A percentile compares a stretch with the other conserved stretches of the same genome.
Conservation (phyloP, 2,329 filamentous ascomycete genomes). For the Colletotrichum liriopes region DNA sequence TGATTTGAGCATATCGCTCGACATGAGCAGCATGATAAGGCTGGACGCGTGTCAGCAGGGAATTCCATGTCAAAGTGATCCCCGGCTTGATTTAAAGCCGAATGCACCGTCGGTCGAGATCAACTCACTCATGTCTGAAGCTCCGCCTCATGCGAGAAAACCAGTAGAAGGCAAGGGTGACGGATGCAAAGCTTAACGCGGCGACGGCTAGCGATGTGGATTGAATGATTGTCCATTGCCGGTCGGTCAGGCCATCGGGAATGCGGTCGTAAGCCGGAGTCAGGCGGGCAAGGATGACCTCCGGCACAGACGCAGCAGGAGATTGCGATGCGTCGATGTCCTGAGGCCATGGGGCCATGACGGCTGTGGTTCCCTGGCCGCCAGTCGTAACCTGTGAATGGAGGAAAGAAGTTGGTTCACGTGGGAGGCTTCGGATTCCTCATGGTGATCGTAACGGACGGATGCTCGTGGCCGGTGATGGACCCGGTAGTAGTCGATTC, state of each 20-base stretch:
- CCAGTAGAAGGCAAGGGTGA: conserved; percentile 76
- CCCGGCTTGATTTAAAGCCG: not conserved
- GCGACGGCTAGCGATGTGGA: conserved; percentile 57
- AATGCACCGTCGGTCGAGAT: not conserved
- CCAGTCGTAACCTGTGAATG: conserved; percentile 15
- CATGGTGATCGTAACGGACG: conserved; percentile 24
- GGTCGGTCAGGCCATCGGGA: conserved; percentile 33
- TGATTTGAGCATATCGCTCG: conserved; percentile 80
- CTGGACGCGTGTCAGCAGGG: conserved; percentile 56
- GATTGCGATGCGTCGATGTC: conserved; percentile 17
- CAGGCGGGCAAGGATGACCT: conserved; percentile 15
- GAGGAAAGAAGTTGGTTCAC: conserved; percentile 22
- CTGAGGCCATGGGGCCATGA: conserved; percentile 38
- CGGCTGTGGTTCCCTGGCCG: conserved; percentile 25
- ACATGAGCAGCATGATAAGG: conserved; percentile 81
- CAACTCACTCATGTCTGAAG: conserved; percentile 79
- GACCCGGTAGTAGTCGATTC: not conserved
- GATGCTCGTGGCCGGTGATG: conserved; percentile 7
- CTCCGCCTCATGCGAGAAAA: conserved; percentile 81
- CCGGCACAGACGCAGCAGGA: conserved; percentile 9
- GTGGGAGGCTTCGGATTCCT: conserved; percentile 42
- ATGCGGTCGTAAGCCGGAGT: conserved; percentile 25
- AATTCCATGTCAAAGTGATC: conserved; percentile 42
- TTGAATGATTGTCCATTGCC: conserved; percentile 39
- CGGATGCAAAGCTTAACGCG: conserved; percentile 70